phyloP scores from a whole-genome alignment of 116 monocot species.

The Iris pallida region DNA sequence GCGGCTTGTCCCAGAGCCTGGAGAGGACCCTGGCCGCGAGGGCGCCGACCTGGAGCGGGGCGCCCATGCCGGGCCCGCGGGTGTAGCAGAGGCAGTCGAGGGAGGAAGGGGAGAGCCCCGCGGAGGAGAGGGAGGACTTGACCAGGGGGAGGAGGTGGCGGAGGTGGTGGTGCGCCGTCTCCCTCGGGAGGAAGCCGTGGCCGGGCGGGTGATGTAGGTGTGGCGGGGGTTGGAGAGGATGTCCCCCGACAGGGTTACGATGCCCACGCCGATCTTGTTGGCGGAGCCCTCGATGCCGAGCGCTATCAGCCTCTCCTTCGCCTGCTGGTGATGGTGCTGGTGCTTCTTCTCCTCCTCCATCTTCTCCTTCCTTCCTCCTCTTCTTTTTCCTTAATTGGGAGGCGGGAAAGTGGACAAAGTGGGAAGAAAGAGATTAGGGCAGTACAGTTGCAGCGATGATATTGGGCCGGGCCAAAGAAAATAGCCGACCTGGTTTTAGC shows the following conservation, averaged over 20 bases:
- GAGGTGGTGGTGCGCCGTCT: constrained; percentile 96
- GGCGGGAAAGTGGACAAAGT: too few relatives aligned
- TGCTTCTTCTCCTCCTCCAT: constrained; percentile 11
- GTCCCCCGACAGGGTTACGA: constrained; percentile 56
- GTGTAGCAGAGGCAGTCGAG: constrained; percentile 95
- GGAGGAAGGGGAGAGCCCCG: constrained; percentile 46
- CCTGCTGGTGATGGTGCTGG: constrained; percentile 4
- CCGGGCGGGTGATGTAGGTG: constrained; percentile 95
- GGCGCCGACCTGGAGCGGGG: constrained; percentile 78
- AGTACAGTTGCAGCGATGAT: too few relatives aligned
- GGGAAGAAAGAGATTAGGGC: too few relatives aligned
- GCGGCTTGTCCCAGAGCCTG: constrained; percentile 70
- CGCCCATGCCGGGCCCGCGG: constrained; percentile 93
- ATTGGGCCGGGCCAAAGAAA: too few relatives aligned
- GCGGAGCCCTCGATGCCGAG: constrained; percentile 90
- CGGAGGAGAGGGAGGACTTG: constrained; percentile 43
- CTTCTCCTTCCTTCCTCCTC: constrained; percentile 6
- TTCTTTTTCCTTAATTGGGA: too few relatives aligned
- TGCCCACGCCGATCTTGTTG: constrained; percentile 90
- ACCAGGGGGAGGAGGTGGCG: constrained; percentile 72
- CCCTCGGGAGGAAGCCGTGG: constrained; percentile 96
- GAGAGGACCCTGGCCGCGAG: constrained; percentile 54
- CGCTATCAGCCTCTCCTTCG: constrained; percentile 31
- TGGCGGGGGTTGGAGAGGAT: constrained; percentile 90
- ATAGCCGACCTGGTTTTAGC: too few relatives aligned